A percentile compares a stretch with the other conserved stretches of the same genome.
Evolutionary conservation across 2,329 filamentous ascomycete genomes (phyloP).

Genomic region (Hypoxylon sp.): DNA sequence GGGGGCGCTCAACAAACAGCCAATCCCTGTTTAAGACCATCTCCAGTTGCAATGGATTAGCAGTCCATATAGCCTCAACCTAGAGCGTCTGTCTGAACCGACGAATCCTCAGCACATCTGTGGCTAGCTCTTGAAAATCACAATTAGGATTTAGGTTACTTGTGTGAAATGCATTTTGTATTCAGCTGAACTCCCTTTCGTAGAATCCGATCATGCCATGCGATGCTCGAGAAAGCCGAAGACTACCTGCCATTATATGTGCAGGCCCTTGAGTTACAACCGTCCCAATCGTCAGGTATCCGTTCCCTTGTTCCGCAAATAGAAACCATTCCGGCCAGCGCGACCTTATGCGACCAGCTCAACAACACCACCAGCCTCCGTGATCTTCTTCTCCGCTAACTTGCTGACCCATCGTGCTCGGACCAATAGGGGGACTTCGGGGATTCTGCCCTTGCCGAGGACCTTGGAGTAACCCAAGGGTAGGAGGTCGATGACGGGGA

Average conservation of each 20-base stretch:
- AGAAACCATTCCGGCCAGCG: constrained; percentile 37
- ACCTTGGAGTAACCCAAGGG: constrained; percentile 98
- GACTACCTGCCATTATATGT: constrained; percentile 45
- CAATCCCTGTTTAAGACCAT: not conserved
- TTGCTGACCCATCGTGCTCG: constrained; percentile 95
- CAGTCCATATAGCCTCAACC: constrained; percentile 4
- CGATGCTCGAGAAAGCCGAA: constrained; percentile 51
- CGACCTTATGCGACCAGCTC: constrained; percentile 88
- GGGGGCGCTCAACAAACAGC: not conserved
- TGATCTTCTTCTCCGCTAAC: constrained; percentile 99
- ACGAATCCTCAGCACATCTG: constrained; percentile 4
- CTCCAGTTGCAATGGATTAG: not conserved
- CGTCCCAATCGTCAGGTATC: constrained; percentile 51
- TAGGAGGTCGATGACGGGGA: constrained; percentile 97
- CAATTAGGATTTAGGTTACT: constrained; percentile 13
- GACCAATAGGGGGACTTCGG: constrained; percentile 93
- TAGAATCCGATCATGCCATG: constrained; percentile 52
- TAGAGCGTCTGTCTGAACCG: not conserved
- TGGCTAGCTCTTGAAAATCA: constrained; percentile 24
- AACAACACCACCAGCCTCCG: constrained; percentile 94
- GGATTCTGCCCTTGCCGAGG: constrained; percentile 97
- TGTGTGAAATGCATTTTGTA: constrained; percentile 51
- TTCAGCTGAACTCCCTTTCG: constrained; percentile 52
- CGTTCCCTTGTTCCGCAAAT: constrained; percentile 46
- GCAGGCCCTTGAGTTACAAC: constrained; percentile 48